Base-by-base conservation (phyloP, 2,329 filamentous ascomycete genomes). In the Talaromyces sp. region DNA sequence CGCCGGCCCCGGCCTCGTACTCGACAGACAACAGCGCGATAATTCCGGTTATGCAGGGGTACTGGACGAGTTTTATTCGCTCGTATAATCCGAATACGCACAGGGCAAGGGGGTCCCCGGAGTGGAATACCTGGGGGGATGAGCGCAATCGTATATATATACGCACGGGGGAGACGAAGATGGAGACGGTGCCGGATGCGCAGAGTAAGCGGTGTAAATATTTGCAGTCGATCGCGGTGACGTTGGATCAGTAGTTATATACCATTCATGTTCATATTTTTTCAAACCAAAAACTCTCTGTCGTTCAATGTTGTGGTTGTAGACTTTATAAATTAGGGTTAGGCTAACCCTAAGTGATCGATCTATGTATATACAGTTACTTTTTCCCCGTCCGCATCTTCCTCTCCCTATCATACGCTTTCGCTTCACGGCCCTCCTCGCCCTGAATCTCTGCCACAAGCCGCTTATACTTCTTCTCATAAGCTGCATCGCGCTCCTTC, bases 401-500 rank as follows among this genome's bases (percentile, higher is more conserved):
- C 83, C 88, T 95, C 82, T 96, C 92, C 70, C 89, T 84, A 78
- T 96, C 93, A 83, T 98, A 98, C 56, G 84, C 85, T 78, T 98
- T 98, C 51, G 87, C 84, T 76, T 95, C 93, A 62, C 84, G 82
- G 1, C 94, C 94, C 76, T 97, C 95, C 79, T 96, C 90, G 68
- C 89, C 91, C 79, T 99, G 94, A 70, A 99, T 97, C 83, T 97
- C 93, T 9, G 93, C 91, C 68, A 98, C 87, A 64, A 99, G 82
- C 67, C 89, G 86, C 83, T 89, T 91, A 82, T 94, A 96, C 84
- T 98, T 98, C 83, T 90, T 91, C 82, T 98, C 94, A 82, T 99
- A 98, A 67, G 91, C 92, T 62, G 86, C 87, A 81, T 98, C 95
- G 80, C 87, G 89, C 80, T 91, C 90, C 84, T 93, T 96, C 87